phyloP scores from a whole-genome alignment of 2,329 filamentous ascomycete species.

The Pyricularia sp. region DNA sequence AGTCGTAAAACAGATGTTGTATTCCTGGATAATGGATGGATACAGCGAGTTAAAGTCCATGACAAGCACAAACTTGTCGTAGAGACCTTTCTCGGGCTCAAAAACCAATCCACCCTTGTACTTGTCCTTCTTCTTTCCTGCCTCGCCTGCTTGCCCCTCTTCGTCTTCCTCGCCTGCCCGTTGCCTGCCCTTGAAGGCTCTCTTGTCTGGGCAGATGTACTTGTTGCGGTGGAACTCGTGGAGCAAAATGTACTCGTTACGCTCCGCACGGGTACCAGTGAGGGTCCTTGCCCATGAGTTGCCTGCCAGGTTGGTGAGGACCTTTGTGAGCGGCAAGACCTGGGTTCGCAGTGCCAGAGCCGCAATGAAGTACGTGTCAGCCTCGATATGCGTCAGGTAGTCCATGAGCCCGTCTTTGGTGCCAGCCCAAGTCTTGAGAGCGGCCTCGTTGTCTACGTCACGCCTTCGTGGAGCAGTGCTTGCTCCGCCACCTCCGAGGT shows the following conservation, averaged over 20 bases:
- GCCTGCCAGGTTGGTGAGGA: slow-evolving; percentile 90
- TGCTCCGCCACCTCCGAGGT: slow-evolving; percentile 49
- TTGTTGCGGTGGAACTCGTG: slow-evolving; percentile 96
- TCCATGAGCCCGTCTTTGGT: slow-evolving; percentile 83
- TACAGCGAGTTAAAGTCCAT: slow-evolving; percentile 99
- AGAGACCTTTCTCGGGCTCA: slow-evolving; percentile 92
- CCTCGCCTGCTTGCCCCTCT: slow-evolving; percentile 32
- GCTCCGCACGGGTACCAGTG: slow-evolving; percentile 90
- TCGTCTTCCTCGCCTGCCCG: slow-evolving; percentile 68
- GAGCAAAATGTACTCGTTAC: slow-evolving; percentile 97
- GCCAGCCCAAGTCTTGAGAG: slow-evolving; percentile 77
- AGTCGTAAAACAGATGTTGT: slow-evolving; percentile 98
- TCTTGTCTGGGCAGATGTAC: slow-evolving; percentile 96
- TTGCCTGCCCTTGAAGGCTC: slow-evolving; percentile 55
- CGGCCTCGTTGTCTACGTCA: slow-evolving; percentile 82
- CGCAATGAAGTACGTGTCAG: slow-evolving; percentile 92
- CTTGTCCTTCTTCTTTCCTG: slow-evolving; percentile 90
- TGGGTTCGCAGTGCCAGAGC: slow-evolving; percentile 83
- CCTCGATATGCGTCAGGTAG: slow-evolving; percentile 87
- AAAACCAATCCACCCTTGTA: slow-evolving; percentile 98
- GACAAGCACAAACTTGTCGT: slow-evolving; percentile 96
- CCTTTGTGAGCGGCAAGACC: slow-evolving; percentile 87
- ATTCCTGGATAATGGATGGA: slow-evolving; percentile 98
- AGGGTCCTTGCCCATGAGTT: slow-evolving; percentile 97
- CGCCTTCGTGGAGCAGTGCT: slow-evolving; percentile 55